Percentiles rank a stretch among this genome's conserved stretches.
phyloP scores from a whole-genome alignment of 352 stramenopile species.

The Phytophthora hybrid region DNA sequence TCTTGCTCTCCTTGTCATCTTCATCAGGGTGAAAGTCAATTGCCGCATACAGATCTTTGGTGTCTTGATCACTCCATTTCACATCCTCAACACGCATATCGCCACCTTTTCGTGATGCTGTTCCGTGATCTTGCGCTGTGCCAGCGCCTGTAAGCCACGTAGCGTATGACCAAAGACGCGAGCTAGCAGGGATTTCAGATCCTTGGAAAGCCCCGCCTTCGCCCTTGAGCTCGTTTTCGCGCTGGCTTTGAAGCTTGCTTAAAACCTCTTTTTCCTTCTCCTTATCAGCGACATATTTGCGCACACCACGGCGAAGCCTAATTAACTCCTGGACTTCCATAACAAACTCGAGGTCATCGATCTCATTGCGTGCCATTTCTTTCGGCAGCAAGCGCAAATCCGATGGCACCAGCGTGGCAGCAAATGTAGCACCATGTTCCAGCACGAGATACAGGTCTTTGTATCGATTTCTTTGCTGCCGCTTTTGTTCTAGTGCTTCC shows the following conservation, averaged over 20 bases:
- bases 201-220: slow-evolving; percentile 15
- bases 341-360: slow-evolving; percentile 75
- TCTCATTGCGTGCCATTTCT: slow-evolving; percentile 50
- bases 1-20: slow-evolving; percentile 27
- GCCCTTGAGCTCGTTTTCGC: slow-evolving; percentile 22
- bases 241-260: slow-evolving; percentile 43
- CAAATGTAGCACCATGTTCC: slow-evolving; percentile 40
- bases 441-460: slow-evolving; percentile 66
- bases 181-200: slow-evolving; percentile 44
- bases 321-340: slow-evolving; percentile 82
- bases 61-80: slow-evolving; percentile 88
- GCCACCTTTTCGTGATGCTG: slow-evolving; percentile 14
- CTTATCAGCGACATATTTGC: slow-evolving; percentile 56
- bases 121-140: slow-evolving; percentile 8
- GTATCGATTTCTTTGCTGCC: slow-evolving; percentile 56
- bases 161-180: slow-evolving; percentile 76
- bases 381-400: slow-evolving; percentile 56
- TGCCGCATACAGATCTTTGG: slow-evolving; percentile 77
- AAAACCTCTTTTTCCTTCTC: slow-evolving; percentile 46
- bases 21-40: slow-evolving; percentile 83
- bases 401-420: slow-evolving; percentile 47
- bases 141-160: slow-evolving; percentile 66
- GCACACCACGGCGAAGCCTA: slow-evolving; percentile 57
- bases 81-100: slow-evolving; percentile 55
- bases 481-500: slow-evolving; percentile 51